A percentile compares a stretch with the other conserved stretches of the same genome.
Conservation (phyloP, 2,329 filamentous ascomycete genomes). For the Fusarium irregulare region DNA sequence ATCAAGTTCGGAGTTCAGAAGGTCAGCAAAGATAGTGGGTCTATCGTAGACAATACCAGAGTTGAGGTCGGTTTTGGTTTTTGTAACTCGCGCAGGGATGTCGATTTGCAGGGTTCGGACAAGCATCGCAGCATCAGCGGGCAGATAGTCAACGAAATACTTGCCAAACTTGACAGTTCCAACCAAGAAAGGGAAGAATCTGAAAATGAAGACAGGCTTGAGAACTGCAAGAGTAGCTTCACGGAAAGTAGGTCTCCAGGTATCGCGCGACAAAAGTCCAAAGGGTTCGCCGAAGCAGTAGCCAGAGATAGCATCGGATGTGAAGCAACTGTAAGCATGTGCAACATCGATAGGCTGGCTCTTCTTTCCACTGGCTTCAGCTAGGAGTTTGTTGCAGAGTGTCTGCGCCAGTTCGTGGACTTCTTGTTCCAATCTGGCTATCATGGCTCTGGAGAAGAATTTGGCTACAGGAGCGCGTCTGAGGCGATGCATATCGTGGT, state of each 20-base stretch:
- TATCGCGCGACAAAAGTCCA: not conserved
- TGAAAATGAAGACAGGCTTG: slow-evolving; percentile 21
- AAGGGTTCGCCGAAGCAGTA: slow-evolving; percentile 26
- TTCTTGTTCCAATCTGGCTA: not conserved
- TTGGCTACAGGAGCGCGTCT: slow-evolving; percentile 16
- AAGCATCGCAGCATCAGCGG: slow-evolving; percentile 4
- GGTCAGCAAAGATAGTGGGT: slow-evolving; percentile 14
- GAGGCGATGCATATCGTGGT: slow-evolving; percentile 12
- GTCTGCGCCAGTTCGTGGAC: slow-evolving; percentile 12
- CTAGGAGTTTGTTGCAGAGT: slow-evolving; percentile 6
- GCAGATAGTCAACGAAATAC: not conserved
- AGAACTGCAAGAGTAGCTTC: slow-evolving; percentile 23
- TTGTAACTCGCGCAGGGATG: slow-evolving; percentile 7
- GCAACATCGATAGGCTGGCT: not conserved
- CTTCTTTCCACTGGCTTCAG: not conserved
- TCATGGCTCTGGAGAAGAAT: slow-evolving; percentile 27
- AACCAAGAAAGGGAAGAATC: slow-evolving; percentile 14
- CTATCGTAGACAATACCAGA: slow-evolving; percentile 11
- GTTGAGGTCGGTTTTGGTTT: slow-evolving; percentile 7
- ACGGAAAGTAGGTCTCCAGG: slow-evolving; percentile 15
- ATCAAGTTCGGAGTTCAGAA: slow-evolving; percentile 4
- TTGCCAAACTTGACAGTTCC: slow-evolving; percentile 13
- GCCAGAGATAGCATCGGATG: slow-evolving; percentile 8
- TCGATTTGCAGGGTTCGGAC: slow-evolving; percentile 13
- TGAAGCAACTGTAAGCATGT: slow-evolving; percentile 21